Base-by-base conservation (phyloP, 495 filamentous ascomycete species). In the Jackrogersella multiformis region DNA sequence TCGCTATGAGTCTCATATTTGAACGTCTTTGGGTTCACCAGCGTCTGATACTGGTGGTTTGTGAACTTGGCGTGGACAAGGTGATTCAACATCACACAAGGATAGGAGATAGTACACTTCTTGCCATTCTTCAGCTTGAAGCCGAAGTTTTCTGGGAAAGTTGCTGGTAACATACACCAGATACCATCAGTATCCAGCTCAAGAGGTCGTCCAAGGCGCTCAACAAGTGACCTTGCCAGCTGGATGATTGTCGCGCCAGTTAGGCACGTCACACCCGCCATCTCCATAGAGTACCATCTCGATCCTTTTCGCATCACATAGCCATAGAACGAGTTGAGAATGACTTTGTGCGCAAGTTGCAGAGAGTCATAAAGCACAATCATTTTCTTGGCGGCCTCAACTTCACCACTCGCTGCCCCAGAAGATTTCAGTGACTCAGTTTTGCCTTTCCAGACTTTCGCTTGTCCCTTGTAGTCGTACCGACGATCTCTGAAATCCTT, bases 111-210 rank as follows among this genome's bases (percentile, higher is more conserved):
- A 13, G 91, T 82, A 57, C 97, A 73, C 72, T 97, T 98, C 83
- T 97, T 98, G 57, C 95, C 96, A 70, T 93, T 95, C 74, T 93
- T 93, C 53, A 98, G 77, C 51, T 88, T 93, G 82, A 99, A 99
- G 6, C 89, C 86, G 75, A 97, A 96, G 76, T 99, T 97, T 71
- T 99, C 95, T 0, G 95, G 95, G 72, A 99, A 99, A 0, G 92
- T 94, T 2, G 92, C 95, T 0, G 95, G 95, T 69, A 99, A 84
- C 87, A 99, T 99, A 83, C 95, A 99, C 95, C 95, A 99, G 73
- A 99, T 99, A 87, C 95, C 95, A 73, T 99, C 95, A 2, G 95
- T 99, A 78, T 99, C 95, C n/a, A 99, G 86, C 78, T 99, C 95
- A 45, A 99, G 82, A 0, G 95, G 95, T 38, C 95, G 88, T 16